Base-by-base conservation (phyloP, 305 asterid genomes). In the Fraxinus nigra region DNA sequence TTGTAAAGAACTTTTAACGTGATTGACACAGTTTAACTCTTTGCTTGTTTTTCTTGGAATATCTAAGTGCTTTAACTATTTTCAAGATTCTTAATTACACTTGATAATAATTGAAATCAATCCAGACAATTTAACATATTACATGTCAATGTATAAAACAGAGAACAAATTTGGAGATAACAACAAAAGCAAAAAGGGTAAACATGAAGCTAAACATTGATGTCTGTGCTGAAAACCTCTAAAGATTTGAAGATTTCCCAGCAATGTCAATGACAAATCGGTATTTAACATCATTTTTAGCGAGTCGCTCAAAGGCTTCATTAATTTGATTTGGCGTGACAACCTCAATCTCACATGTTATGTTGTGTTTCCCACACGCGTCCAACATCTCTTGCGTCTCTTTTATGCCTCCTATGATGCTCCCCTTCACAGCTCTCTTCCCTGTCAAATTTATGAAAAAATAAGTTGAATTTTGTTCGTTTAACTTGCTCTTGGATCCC, bases 341-440 rank as follows among this genome's bases (percentile, higher is more conserved):
- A 46, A 95, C 82, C 85, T 95, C 97, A 51, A 93, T 84, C 7
- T 95, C 98, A 61, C 98, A 92, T 7, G 90, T 85, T 69, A 93
- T 93, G 82, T 92, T 92, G 77, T 89, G 89, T 65, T 93, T 72
- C 7, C 94, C 98, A 24, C 98, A 93, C 37, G 90, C 32, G 70
- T 92, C 89, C 89, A 93, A 86, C 99, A 93, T 95, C 37, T 95
- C 99, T 75, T 93, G 98, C 0, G 97, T 91, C 87, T 95, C 98
- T 77, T 91, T 87, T 3, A 94, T 94, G 85, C 95, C 90, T 43
- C 98, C 98, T 0, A 88, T 93, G 77, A 93, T 82, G 87, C 97
- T 92, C 16, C 99, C 99, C 84, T 95, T 95, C 88, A 92, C 97
- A 11, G 72, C 87, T 82, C 98, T 91, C 85, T 95, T 93, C 8